Percentiles rank a stretch among this genome's conserved stretches.
These are phyloP conservation scores for Xanthoconium stramineum DNA, from an alignment of 768 basidiomycete genomes.

Conservation along the genomic window DNA sequence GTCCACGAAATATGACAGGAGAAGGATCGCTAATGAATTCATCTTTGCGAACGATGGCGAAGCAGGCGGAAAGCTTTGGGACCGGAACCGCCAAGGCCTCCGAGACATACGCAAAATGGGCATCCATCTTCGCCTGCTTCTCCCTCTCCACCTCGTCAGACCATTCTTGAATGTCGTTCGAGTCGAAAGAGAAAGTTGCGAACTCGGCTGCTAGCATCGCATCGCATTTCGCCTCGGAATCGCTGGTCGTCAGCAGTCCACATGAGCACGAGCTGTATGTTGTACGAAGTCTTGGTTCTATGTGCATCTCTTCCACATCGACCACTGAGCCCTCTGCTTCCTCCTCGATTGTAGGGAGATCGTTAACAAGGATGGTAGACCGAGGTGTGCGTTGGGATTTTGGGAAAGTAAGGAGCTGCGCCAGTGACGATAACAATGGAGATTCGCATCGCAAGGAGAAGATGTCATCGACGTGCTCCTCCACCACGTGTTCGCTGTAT, in stretches of 20 bases:
- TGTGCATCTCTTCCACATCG: too few species aligned
- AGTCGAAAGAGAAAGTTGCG: slow-evolving; percentile 7
- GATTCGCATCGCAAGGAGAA: too few species aligned
- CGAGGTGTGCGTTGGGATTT: too few species aligned
- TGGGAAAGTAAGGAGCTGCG: too few species aligned
- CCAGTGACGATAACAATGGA: too few species aligned
- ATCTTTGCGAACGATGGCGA: not conserved
- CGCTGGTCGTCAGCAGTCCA: not conserved
- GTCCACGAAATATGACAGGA: not conserved
- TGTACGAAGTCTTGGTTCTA: too few species aligned
- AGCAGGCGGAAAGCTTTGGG: slow-evolving; percentile 6
- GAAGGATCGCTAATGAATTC: not conserved
- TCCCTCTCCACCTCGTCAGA: slow-evolving; percentile 11
- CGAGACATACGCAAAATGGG: slow-evolving; percentile 11
- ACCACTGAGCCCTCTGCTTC: too few species aligned
- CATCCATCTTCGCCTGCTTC: slow-evolving; percentile 11
- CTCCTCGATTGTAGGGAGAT: too few species aligned
- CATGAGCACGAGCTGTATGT: too few species aligned
- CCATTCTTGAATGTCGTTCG: slow-evolving; percentile 14
- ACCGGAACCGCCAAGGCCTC: slow-evolving; percentile 9
- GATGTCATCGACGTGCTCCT: too few species aligned
- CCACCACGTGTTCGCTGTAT: too few species aligned
- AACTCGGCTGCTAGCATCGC: slow-evolving; percentile 9
- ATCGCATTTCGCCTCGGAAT: slow-evolving; percentile 7
- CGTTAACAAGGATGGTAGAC: too few species aligned